Base-by-base conservation (phyloP, 306 rosid species). In the Rubus idaeus region DNA sequence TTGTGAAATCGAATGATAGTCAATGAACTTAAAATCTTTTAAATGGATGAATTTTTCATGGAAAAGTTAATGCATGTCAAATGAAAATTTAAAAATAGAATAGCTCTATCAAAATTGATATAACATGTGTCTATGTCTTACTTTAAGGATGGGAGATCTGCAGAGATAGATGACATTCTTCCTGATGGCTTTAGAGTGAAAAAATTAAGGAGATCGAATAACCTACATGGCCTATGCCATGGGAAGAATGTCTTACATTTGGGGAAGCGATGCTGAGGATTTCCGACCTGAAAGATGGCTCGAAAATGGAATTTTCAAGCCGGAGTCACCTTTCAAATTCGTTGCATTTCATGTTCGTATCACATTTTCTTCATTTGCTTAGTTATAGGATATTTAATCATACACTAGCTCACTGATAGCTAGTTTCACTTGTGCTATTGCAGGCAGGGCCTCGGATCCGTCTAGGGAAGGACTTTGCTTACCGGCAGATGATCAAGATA, bases 401-500 rank as follows among this genome's bases (percentile, higher is more conserved):
- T 40, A n/a, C 4, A 61, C 30, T n/a, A n/a, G n/a, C n/a, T 56
- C 40, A 20, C 37, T n/a, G 8, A 39, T 12, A 56, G 8, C 3
- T 20, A 37, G 47, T 51, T 9, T 71, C 11, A 14, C 12, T 72
- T 12, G 40, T 56, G 20, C 40, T 39, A 40, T 76, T 86, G 79
- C 79, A 93, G 98, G 98, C 82, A 67, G 93, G 96, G 41, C 93
- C 93, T 12, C 85, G 91, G 9, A 86, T 83, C 4, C 90, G 97
- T 71, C 88, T 91, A 21, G 93, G 98, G 47, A 93, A 89, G 81
- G 95, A 93, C 50, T 91, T 93, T 58, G 91, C 95, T 4, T 91
- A 91, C 71, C 87, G 84, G 74, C 96, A 89, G 83, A 93, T 91
- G 97, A 91, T n/a, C n/a, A n/a, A 91, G 82, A 93, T 91, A 69